phyloP scores from a whole-genome alignment of 768 basidiomycete genomes.

The Podaxis sp. region DNA sequence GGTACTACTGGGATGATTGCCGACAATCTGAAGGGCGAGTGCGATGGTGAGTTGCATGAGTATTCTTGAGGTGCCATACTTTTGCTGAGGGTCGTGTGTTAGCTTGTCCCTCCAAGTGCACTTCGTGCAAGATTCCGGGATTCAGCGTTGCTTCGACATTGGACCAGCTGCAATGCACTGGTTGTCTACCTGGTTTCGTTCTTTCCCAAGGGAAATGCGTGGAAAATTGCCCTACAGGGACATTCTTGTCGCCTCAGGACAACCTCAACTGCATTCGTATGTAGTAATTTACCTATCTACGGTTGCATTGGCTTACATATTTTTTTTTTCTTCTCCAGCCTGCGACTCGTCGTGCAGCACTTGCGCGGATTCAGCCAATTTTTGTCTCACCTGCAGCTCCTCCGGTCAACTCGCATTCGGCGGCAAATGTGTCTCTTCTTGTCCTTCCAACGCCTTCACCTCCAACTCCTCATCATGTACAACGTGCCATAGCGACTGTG shows the following conservation, averaged over 20 bases:
- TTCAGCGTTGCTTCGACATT: conserved; percentile 68
- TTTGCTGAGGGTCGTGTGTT: conserved; percentile 8
- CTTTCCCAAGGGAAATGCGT: conserved; percentile 70
- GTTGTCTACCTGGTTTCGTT: conserved; percentile 73
- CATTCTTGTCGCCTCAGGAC: conserved; percentile 67
- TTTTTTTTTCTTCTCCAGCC: conserved; percentile 18
- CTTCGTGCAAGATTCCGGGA: conserved; percentile 67
- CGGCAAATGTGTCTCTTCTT: conserved; percentile 73
- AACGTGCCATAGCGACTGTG: conserved; percentile 83
- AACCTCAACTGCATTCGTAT: conserved; percentile 71
- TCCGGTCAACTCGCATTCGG: conserved; percentile 60
- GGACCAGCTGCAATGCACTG: conserved; percentile 66
- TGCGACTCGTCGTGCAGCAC: conserved; percentile 57
- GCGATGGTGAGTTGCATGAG: conserved; percentile 59
- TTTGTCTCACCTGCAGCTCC: conserved; percentile 67
- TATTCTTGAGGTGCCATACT: neutral
- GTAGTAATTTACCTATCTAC: conserved; percentile 21
- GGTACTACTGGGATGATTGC: conserved; percentile 63
- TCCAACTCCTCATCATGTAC: conserved; percentile 58
- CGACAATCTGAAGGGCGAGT: conserved; percentile 79
- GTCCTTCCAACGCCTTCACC: conserved; percentile 68
- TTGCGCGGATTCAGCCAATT: conserved; percentile 61
- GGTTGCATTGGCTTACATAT: conserved; percentile 1
- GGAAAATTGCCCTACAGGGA: conserved; percentile 64
- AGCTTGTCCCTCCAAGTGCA: conserved; percentile 85